These are phyloP conservation scores for Venturia asperata DNA, from an alignment of 2,329 filamentous ascomycete species.

Conservation along the genomic window DNA sequence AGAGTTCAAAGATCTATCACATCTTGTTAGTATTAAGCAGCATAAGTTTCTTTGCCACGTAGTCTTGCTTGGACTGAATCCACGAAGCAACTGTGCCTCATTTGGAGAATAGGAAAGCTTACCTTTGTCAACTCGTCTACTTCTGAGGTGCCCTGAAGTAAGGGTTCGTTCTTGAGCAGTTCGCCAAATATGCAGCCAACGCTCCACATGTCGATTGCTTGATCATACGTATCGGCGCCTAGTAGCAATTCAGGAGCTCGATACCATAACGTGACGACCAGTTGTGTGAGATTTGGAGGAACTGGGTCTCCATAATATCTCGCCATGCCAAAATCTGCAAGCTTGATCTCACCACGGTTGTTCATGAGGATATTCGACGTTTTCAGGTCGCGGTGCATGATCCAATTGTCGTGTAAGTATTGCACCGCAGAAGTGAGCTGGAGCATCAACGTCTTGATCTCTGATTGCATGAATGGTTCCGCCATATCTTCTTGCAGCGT, in stretches of 20 bases:
- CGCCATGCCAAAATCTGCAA: constrained; percentile 98
- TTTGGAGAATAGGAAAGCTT: constrained; percentile 21
- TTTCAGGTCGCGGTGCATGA: constrained; percentile 85
- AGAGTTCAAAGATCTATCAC: constrained; percentile 70
- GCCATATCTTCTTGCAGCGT: constrained; percentile 89
- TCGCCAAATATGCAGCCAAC: constrained; percentile 94
- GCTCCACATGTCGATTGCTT: constrained; percentile 88
- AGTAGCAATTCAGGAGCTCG: constrained; percentile 84
- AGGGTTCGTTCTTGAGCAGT: constrained; percentile 71
- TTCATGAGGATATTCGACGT: constrained; percentile 91
- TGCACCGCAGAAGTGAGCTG: constrained; percentile 75
- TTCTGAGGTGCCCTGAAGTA: constrained; percentile 86
- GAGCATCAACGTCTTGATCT: constrained; percentile 81
- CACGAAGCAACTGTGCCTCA: neutral
- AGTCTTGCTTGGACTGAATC: neutral
- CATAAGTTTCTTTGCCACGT: constrained; percentile 37
- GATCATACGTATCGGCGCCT: constrained; percentile 66
- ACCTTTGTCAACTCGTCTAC: constrained; percentile 75
- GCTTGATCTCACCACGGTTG: constrained; percentile 89
- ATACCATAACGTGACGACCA: constrained; percentile 98
- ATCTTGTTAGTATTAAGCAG: constrained; percentile 53
- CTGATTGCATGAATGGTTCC: constrained; percentile 85
- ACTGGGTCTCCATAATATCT: constrained; percentile 76
- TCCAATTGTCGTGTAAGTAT: constrained; percentile 84
- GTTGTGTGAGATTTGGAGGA: constrained; percentile 68